Evolutionary conservation across 306 rosid species (phyloP).

Genomic region (Ammopiptanthus mongolicus): DNA sequence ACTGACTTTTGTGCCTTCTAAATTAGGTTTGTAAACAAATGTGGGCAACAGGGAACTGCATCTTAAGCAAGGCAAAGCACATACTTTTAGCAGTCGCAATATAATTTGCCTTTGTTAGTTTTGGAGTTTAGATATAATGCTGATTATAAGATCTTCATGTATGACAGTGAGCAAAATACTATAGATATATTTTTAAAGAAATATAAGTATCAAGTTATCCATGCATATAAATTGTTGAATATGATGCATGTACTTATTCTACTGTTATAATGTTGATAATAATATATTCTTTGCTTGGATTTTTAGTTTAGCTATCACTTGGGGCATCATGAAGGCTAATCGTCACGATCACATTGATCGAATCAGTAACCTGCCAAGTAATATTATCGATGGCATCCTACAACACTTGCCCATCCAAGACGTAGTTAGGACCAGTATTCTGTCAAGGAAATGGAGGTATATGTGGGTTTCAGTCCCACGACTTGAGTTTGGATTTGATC

Average conservation of each 20-base stretch:
- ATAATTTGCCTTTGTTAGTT: background rate
- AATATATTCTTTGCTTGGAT: background rate
- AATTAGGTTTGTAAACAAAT: too few species aligned
- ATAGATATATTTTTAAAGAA: too few species aligned
- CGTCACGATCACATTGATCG: background rate
- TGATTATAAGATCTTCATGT: background rate
- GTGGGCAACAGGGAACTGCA: background rate
- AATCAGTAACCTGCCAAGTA: slow-evolving; percentile 10
- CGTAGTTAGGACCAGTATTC: background rate
- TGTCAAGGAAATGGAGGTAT: slow-evolving; percentile 22
- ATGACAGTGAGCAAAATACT: too few species aligned
- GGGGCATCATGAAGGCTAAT: background rate
- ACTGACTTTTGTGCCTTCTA: background rate
- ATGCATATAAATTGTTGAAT: too few species aligned
- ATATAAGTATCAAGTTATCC: too few species aligned
- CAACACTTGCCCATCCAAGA: background rate
- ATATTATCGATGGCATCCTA: slow-evolving; percentile 8
- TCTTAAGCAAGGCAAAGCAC: too few species aligned
- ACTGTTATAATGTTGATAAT: background rate
- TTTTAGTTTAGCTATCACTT: background rate
- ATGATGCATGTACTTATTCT: too few species aligned
- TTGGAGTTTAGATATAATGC: background rate
- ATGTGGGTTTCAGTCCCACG: background rate
- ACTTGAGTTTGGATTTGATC: background rate
- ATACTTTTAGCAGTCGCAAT: too few species aligned